Percentiles rank a stretch among this genome's conserved stretches.
Evolutionary conservation across 257 asterid species (phyloP).

Genomic region (Capsicum baccatum): DNA sequence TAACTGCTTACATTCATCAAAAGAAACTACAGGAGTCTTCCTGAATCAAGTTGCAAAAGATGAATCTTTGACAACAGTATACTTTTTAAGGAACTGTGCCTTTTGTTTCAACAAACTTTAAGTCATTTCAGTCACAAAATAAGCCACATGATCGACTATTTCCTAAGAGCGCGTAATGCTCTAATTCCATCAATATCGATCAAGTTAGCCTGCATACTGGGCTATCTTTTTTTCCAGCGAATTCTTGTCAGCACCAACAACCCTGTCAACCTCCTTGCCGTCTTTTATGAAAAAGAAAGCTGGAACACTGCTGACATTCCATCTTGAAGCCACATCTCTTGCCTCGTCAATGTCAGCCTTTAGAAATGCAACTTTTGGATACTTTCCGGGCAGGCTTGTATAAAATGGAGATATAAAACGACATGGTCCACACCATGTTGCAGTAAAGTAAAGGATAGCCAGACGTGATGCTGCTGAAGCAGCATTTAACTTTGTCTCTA

Average conservation of each 20-base stretch:
- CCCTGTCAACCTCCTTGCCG: constrained; percentile 64
- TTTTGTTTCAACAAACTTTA: background rate
- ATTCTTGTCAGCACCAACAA: constrained; percentile 58
- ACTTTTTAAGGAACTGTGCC: background rate
- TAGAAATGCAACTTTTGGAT: constrained; percentile 60
- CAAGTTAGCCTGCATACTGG: constrained; percentile 48
- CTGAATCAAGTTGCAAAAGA: constrained; percentile 2
- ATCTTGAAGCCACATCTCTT: constrained; percentile 54
- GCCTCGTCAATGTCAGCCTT: constrained; percentile 76
- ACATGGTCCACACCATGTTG: constrained; percentile 91
- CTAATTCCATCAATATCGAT: background rate
- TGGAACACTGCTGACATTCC: constrained; percentile 70
- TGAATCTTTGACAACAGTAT: background rate
- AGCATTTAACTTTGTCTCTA: constrained; percentile 54
- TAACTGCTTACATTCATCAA: background rate
- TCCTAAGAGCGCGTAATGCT: background rate
- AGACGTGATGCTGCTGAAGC: constrained; percentile 58
- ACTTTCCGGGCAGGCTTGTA: constrained; percentile 55
- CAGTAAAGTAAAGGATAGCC: constrained; percentile 73
- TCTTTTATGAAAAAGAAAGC: constrained; percentile 66
- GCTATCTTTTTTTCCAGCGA: constrained; percentile 63
- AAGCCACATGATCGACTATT: background rate
- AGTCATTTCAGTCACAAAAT: background rate
- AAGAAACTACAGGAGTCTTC: background rate
- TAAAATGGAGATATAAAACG: constrained; percentile 61